phyloP scores from a whole-genome alignment of 129 eudicot species.

The Escallonia herrerae region DNA sequence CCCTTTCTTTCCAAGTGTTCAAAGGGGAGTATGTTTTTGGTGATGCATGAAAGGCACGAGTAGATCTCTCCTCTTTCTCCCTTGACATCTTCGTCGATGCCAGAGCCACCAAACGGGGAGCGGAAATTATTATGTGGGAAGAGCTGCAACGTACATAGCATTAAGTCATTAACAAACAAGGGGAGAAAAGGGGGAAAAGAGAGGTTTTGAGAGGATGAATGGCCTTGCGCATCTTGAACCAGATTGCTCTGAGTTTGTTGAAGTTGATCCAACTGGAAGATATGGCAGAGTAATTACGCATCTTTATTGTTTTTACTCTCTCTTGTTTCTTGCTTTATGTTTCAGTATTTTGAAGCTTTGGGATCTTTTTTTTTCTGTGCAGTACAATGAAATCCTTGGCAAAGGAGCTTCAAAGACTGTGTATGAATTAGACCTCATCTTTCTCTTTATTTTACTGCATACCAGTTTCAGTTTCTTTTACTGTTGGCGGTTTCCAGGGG shows the following conservation, averaged over 20 bases:
- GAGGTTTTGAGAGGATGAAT: constrained; percentile 4
- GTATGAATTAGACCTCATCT: constrained; percentile 23
- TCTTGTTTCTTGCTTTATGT: not conserved
- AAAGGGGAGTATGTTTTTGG: no score
- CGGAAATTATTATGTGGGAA: no score
- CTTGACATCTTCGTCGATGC: not conserved
- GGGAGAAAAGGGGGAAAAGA: not conserved
- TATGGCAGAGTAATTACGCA: constrained; percentile 15
- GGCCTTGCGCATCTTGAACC: constrained; percentile 3
- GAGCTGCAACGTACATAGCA: not conserved
- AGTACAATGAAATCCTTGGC: constrained; percentile 58
- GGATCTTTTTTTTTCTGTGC: constrained; percentile 25
- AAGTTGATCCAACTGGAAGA: constrained; percentile 18
- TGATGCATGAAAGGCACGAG: no score
- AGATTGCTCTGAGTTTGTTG: constrained; percentile 15
- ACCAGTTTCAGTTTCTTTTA: not conserved
- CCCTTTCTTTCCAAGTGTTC: no score
- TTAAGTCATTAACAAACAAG: no score
- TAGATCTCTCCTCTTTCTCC: not conserved
- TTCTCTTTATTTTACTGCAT: not conserved
- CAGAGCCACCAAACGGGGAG: no score
- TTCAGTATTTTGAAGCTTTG: not conserved
- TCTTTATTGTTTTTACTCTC: no score
- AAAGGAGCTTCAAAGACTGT: constrained; percentile 58
- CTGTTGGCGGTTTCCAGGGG: not conserved